These are phyloP conservation scores for Smittium mucronatum DNA, from an alignment of 371 early-diverging fungal species.

Conservation along the genomic window DNA sequence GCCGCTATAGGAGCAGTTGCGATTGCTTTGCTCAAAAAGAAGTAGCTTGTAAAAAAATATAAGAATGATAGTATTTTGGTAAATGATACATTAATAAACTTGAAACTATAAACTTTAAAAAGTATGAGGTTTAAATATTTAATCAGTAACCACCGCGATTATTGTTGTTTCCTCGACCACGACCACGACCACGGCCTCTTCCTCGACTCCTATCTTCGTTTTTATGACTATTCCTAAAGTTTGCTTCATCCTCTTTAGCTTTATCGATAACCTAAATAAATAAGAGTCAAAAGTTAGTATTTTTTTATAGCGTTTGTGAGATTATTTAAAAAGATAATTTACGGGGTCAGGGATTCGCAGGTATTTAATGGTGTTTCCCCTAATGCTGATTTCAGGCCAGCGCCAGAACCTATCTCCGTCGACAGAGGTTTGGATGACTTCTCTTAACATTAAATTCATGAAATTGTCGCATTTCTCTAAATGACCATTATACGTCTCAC, in stretches of 20 bases:
- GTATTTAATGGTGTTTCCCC: slow-evolving; percentile 90
- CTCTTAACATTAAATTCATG: slow-evolving; percentile 93
- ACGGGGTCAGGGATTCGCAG: slow-evolving; percentile 60
- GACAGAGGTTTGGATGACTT: slow-evolving; percentile 88
- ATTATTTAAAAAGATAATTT: slow-evolving; percentile 10
- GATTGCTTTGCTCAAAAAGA: slow-evolving; percentile 19
- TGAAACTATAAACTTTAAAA: too few relatives aligned
- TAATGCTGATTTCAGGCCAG: slow-evolving; percentile 78
- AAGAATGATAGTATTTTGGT: too few relatives aligned
- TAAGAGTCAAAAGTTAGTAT: neutral
- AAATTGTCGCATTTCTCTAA: slow-evolving; percentile 92
- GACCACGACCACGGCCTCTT: slow-evolving; percentile 38
- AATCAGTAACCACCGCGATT: slow-evolving; percentile 12
- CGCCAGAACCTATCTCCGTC: slow-evolving; percentile 90
- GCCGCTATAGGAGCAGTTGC: slow-evolving; percentile 44
- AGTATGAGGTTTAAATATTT: too few relatives aligned
- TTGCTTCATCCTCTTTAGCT: slow-evolving; percentile 61
- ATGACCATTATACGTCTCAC: slow-evolving; percentile 95
- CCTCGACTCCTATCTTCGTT: slow-evolving; percentile 30
- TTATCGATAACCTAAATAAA: slow-evolving; percentile 58
- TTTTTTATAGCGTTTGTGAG: neutral
- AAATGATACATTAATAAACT: too few relatives aligned
- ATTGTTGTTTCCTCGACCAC: slow-evolving; percentile 32
- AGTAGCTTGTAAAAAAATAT: slow-evolving; percentile 10
- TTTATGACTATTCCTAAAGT: slow-evolving; percentile 31